These are phyloP conservation scores for Sporothrix luriei DNA, from an alignment of 2,329 filamentous ascomycete species.

Conservation along the genomic window DNA sequence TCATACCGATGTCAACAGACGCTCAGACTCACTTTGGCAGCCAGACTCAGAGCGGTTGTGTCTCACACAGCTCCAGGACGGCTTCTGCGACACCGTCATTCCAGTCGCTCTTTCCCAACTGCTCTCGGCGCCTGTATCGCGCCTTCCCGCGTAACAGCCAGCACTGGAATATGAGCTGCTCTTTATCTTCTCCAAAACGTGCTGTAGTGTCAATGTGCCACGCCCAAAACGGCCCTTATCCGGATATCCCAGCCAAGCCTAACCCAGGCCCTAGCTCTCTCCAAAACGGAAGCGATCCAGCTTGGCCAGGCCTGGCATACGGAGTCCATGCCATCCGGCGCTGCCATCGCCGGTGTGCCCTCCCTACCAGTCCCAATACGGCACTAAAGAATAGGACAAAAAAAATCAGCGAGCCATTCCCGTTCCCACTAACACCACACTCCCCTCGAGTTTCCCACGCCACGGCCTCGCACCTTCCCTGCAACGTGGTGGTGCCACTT, in stretches of 20 bases:
- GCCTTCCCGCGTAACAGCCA: conserved; percentile 11
- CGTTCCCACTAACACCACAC: conserved; percentile 34
- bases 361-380: conserved; percentile 15
- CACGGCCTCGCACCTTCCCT: conserved; percentile 27
- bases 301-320: background rate
- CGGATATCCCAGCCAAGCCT: background rate
- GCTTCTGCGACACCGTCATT: conserved; percentile 5
- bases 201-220: background rate
- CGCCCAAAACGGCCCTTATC: conserved; percentile 19
- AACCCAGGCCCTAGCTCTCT: background rate
- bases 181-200: background rate
- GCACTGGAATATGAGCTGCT: background rate
- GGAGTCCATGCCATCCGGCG: conserved; percentile 10
- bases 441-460: conserved; percentile 21
- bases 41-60: background rate
- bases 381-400: conserved; percentile 17
- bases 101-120: conserved; percentile 14
- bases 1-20: conserved; percentile 27
- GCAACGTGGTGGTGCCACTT: background rate
- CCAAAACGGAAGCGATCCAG: conserved; percentile 19
- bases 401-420: conserved; percentile 24
- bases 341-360: background rate
- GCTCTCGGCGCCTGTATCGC: background rate
- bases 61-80: conserved; percentile 11
- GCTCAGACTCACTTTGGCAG: background rate